Evolutionary conservation across 306 rosid genomes (phyloP).

Genomic region (Aeschynomene evenia): DNA sequence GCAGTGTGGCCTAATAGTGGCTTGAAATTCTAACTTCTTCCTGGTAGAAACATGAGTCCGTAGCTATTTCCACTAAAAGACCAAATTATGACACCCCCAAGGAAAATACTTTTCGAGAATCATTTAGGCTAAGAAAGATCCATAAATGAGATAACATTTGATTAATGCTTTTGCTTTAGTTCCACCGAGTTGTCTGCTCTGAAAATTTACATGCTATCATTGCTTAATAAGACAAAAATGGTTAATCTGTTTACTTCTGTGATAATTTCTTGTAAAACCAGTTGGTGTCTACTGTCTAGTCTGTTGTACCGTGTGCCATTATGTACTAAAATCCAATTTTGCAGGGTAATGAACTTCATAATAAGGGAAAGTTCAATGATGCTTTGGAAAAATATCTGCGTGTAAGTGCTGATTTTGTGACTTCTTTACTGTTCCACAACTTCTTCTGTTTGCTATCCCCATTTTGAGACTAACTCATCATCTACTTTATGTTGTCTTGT

Average conservation of each 20-base stretch:
- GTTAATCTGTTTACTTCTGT: background rate
- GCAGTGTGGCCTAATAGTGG: background rate
- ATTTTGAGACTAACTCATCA: background rate
- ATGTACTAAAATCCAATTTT: constrained; percentile 37
- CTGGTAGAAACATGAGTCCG: background rate
- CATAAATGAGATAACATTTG: background rate
- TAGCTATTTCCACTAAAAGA: background rate
- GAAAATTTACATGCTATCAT: background rate
- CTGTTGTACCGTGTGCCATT: constrained; percentile 3
- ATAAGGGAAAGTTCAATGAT: constrained; percentile 67
- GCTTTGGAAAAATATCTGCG: constrained; percentile 74
- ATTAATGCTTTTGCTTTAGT: background rate
- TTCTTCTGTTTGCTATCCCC: background rate
- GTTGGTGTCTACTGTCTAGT: constrained; percentile 19
- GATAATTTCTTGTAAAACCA: constrained; percentile 5
- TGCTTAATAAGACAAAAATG: background rate
- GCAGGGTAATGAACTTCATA: constrained; percentile 92
- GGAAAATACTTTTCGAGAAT: constrained; percentile 5
- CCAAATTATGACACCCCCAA: background rate
- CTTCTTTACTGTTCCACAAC: constrained; percentile 1
- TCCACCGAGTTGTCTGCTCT: background rate
- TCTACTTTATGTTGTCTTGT: constrained; percentile 13
- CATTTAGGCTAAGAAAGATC: constrained; percentile 3
- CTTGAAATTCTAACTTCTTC: background rate
- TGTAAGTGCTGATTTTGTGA: constrained; percentile 48